phyloP scores from a whole-genome alignment of 257 asterid genomes.

The Nicotiana noctiflora region DNA sequence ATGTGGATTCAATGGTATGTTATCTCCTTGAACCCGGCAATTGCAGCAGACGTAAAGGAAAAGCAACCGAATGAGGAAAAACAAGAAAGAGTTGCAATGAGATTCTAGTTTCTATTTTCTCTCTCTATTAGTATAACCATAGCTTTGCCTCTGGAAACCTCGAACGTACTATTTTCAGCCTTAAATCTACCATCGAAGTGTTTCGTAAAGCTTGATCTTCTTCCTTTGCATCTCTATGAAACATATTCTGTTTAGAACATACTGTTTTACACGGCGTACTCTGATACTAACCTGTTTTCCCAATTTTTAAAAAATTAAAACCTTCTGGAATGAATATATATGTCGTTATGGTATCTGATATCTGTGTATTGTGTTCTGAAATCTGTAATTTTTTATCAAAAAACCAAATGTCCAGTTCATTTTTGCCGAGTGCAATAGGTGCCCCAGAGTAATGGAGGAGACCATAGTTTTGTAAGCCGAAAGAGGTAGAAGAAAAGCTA shows the following conservation, averaged over 20 bases:
- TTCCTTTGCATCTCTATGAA: not conserved
- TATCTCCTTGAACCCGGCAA: slow-evolving; percentile 69
- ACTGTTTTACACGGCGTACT: not conserved
- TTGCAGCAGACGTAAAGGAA: slow-evolving; percentile 85
- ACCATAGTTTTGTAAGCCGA: no score
- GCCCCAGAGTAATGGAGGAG: no score
- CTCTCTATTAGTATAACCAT: not conserved
- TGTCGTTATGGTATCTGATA: no score
- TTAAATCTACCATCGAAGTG: not conserved
- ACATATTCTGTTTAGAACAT: not conserved
- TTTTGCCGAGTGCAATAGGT: no score
- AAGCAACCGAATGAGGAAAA: slow-evolving; percentile 68
- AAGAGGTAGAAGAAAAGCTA: no score
- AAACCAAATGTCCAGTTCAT: no score
- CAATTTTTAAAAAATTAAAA: no score
- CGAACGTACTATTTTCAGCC: not conserved
- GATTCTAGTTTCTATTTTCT: not conserved
- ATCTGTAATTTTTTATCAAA: no score
- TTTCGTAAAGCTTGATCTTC: not conserved
- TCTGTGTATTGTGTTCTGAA: no score
- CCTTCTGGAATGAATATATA: no score
- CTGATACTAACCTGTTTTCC: no score
- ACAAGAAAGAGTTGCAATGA: not conserved
- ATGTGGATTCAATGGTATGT: slow-evolving; percentile 88
- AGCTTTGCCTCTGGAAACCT: not conserved